A percentile compares a stretch with the other conserved stretches of the same genome.
These are phyloP conservation scores for Stephania japonica DNA, from an alignment of 164 flowering plant species.

Conservation along the genomic window DNA sequence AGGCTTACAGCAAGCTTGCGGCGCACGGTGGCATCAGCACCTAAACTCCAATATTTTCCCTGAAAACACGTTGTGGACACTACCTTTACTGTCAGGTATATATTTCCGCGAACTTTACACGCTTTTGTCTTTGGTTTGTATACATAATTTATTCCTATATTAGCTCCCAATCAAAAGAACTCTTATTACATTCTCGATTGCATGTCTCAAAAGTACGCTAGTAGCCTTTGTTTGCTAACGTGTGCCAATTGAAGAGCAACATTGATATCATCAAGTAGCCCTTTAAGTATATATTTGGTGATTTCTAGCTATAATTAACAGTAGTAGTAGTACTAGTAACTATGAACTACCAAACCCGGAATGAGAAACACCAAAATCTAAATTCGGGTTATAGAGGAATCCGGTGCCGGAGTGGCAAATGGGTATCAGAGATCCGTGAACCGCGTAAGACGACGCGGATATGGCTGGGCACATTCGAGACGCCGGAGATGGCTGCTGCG, in stretches of 20 bases:
- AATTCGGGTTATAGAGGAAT: slow-evolving; percentile 50
- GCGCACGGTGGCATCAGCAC: not conserved
- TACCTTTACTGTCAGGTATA: not conserved
- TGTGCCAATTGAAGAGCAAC: not conserved
- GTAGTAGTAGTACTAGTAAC: not conserved
- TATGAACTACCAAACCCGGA: not conserved
- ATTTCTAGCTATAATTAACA: not conserved
- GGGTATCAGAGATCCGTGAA: slow-evolving; percentile 83
- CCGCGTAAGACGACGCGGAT: slow-evolving; percentile 59
- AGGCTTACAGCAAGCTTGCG: not conserved
- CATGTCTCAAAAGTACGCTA: not conserved
- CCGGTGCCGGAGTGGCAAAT: slow-evolving; percentile 58
- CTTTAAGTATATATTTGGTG: too few species aligned
- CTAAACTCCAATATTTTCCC: not conserved
- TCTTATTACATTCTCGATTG: not conserved
- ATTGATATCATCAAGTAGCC: too few species aligned
- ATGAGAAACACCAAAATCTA: slow-evolving; percentile 10
- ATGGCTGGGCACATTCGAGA: slow-evolving; percentile 72
- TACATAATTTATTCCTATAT: not conserved
- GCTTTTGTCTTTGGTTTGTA: not conserved
- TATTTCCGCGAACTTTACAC: not conserved
- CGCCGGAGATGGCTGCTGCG: slow-evolving; percentile 87
- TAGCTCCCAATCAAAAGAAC: not conserved
- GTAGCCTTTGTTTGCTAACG: not conserved
- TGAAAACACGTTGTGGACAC: not conserved